A percentile compares a stretch with the other conserved stretches of the same genome.
Evolutionary conservation across 192 early-diverging fungal genomes (phyloP).

Genomic region (Coemansia sp.): DNA sequence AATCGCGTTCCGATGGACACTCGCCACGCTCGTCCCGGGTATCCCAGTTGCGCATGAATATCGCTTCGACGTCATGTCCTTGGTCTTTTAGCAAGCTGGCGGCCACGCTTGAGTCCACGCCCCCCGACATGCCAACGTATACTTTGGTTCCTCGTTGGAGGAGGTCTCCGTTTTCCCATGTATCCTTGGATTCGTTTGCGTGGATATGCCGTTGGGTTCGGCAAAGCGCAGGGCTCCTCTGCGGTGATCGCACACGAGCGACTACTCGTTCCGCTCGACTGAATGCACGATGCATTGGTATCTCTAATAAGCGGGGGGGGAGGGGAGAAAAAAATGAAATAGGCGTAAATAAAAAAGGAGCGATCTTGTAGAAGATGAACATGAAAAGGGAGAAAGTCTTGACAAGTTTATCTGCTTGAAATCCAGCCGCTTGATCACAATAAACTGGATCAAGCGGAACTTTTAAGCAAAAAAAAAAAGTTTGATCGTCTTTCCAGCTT

Average conservation of each 20-base stretch:
- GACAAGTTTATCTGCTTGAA: no score
- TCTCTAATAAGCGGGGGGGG: no score
- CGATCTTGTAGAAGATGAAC: no score
- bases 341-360: background rate
- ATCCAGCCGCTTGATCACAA: no score
- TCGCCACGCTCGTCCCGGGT: conserved; percentile 71
- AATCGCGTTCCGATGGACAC: conserved; percentile 79
- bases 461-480: no score
- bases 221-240: background rate
- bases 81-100: conserved; percentile 71
- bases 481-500: no score
- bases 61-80: conserved; percentile 65
- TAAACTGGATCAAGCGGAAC: no score
- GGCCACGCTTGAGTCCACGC: conserved; percentile 89
- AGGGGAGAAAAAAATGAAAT: background rate
- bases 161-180: conserved; percentile 8
- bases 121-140: conserved; percentile 87
- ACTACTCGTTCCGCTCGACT: background rate
- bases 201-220: no score
- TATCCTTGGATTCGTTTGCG: background rate
- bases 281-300: background rate
- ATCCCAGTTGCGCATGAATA: conserved; percentile 98
- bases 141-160: conserved; percentile 54
- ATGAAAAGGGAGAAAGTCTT: no score
- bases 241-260: no score